phyloP scores from a whole-genome alignment of 2,329 filamentous ascomycete genomes.

The Trichoderma sp. region DNA sequence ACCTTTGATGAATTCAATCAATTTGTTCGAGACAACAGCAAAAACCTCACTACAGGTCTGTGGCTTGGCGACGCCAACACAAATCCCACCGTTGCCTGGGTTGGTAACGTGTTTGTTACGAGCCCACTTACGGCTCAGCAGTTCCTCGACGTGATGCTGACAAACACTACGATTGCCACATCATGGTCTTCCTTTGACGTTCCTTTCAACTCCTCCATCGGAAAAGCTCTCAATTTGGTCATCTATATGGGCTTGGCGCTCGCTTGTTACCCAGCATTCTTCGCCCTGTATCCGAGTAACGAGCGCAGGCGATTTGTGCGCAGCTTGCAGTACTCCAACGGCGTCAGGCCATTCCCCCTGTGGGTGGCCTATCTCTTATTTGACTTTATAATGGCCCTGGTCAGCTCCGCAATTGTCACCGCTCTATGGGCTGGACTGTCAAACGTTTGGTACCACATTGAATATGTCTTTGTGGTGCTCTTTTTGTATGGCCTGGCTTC shows the following conservation, averaged over 20 bases:
- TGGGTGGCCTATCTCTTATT: constrained; percentile 83
- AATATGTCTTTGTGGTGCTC: constrained; percentile 79
- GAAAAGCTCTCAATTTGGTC: constrained; percentile 73
- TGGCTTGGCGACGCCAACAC: constrained; percentile 65
- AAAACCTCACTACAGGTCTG: constrained; percentile 70
- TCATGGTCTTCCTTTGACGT: constrained; percentile 73
- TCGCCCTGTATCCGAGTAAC: constrained; percentile 82
- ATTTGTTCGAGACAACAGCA: constrained; percentile 61
- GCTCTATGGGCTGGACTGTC: constrained; percentile 66
- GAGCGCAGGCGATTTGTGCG: constrained; percentile 78
- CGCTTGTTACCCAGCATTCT: constrained; percentile 78
- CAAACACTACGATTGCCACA: constrained; percentile 66
- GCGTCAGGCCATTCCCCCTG: constrained; percentile 74
- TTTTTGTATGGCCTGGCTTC: constrained; percentile 78
- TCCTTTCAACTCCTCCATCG: constrained; percentile 66
- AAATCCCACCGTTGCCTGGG: constrained; percentile 67
- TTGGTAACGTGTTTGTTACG: constrained; percentile 58
- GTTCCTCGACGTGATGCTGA: constrained; percentile 61
- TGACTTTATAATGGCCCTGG: constrained; percentile 72
- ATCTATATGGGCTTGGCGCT: constrained; percentile 80
- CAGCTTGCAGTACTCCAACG: constrained; percentile 87
- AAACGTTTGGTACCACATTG: constrained; percentile 70
- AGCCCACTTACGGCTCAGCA: constrained; percentile 64
- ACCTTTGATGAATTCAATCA: constrained; percentile 66
- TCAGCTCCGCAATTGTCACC: constrained; percentile 61